phyloP scores from a whole-genome alignment of 257 asterid species.

The Ehretia macrophylla region DNA sequence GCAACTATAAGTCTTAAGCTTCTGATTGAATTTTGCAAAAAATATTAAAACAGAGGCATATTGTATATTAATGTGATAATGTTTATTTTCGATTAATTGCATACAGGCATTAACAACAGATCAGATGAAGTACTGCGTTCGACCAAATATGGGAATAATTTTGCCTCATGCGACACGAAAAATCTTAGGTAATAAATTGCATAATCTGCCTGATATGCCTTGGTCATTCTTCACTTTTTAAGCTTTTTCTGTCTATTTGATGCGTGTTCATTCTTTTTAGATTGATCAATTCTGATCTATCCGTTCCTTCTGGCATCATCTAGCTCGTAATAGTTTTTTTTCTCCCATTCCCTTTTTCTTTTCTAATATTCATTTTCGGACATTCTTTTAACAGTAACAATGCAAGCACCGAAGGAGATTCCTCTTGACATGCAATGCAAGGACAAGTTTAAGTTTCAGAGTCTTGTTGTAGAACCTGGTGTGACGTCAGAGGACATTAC shows the following conservation, averaged over 20 bases:
- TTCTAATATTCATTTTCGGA: constrained; percentile 8
- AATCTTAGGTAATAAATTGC: constrained; percentile 28
- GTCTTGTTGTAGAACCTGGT: constrained; percentile 54
- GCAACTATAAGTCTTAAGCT: no score
- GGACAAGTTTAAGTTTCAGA: constrained; percentile 88
- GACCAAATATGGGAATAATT: constrained; percentile 72
- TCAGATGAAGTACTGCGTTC: constrained; percentile 73
- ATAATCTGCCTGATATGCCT: no score
- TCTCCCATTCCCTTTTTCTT: background rate
- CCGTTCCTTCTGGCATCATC: background rate
- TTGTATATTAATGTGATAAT: background rate
- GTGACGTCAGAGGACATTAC: constrained; percentile 47
- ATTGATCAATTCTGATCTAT: no score
- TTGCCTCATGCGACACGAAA: constrained; percentile 65
- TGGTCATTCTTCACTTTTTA: no score
- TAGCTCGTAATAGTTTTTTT: background rate
- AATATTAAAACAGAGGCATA: background rate
- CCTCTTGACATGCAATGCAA: constrained; percentile 82
- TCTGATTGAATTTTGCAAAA: constrained; percentile 15
- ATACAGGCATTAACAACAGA: constrained; percentile 54
- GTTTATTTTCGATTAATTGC: constrained; percentile 26
- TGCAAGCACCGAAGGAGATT: constrained; percentile 75
- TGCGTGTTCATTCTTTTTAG: no score
- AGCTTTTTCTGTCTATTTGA: no score
- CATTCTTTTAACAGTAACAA: constrained; percentile 35